phyloP scores from a whole-genome alignment of 2,329 filamentous ascomycete species.

The Verticillium klebahnii region DNA sequence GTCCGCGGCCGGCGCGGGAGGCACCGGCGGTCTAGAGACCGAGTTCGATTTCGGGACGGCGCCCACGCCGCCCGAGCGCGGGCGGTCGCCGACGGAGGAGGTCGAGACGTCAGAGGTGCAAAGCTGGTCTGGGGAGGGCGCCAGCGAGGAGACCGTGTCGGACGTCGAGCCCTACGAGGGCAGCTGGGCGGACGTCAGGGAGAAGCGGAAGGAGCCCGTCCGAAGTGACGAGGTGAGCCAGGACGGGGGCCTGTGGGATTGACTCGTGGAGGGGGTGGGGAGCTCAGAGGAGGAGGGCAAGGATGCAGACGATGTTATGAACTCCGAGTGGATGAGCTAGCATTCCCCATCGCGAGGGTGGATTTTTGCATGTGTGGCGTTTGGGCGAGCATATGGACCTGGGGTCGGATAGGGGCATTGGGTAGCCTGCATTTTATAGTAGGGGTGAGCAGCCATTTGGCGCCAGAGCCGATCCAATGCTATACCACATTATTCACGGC shows the following conservation, averaged over 20 bases:
- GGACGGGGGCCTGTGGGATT: conserved; percentile 12
- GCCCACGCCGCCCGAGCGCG: conserved; percentile 4
- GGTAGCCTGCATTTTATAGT: not conserved
- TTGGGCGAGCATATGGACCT: not conserved
- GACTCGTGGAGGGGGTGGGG: conserved; percentile 12
- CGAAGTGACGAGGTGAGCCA: not conserved
- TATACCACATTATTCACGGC: too few relatives aligned
- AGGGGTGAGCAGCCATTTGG: not conserved
- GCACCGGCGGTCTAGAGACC: conserved; percentile 4
- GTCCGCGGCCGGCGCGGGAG: not conserved
- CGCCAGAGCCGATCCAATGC: not conserved
- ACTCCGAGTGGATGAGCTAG: conserved; percentile 13
- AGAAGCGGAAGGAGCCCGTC: not conserved
- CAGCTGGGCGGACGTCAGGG: conserved; percentile 5
- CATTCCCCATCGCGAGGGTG: not conserved
- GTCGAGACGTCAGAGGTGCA: conserved; percentile 13
- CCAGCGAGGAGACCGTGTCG: conserved; percentile 11
- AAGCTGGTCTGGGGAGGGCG: conserved; percentile 11
- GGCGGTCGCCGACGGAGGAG: conserved; percentile 10
- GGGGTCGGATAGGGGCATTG: not conserved
- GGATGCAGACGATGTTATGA: conserved; percentile 6
- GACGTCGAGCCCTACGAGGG: conserved; percentile 11
- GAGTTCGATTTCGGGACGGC: conserved; percentile 2
- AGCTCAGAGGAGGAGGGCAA: not conserved
- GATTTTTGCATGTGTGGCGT: not conserved